phyloP scores from a whole-genome alignment of 1,284 basidiomycete species.

The Ganoderma lingzhi region DNA sequence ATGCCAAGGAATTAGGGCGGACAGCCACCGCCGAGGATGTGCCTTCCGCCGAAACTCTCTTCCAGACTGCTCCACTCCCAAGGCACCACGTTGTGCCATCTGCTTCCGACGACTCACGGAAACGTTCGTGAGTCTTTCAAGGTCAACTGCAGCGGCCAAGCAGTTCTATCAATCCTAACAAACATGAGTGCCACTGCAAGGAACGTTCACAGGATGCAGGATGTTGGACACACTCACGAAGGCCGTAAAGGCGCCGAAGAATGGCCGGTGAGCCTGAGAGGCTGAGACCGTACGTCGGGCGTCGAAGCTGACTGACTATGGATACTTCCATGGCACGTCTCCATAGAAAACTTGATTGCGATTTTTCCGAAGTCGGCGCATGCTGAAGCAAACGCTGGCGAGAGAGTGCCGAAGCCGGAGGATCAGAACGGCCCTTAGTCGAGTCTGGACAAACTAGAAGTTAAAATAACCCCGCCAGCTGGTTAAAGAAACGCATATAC shows the following conservation, averaged over 20 bases:
- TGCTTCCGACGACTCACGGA: no score
- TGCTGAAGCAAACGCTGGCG: no score
- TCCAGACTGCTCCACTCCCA: not conserved
- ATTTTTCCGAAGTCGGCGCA: no score
- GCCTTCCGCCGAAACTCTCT: not conserved
- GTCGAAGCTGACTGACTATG: not conserved
- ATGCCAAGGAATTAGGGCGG: constrained; percentile 11
- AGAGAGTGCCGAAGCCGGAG: no score
- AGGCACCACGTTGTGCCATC: not conserved
- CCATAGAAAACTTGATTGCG: not conserved
- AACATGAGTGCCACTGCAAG: not conserved
- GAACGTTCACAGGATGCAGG: not conserved
- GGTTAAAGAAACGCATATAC: no score
- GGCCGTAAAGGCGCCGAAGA: not conserved
- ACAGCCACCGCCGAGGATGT: constrained; percentile 15
- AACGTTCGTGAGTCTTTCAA: not conserved
- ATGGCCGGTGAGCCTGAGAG: not conserved
- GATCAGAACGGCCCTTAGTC: no score
- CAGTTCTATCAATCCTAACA: not conserved
- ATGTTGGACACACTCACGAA: not conserved
- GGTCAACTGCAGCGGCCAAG: not conserved
- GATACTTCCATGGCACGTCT: not conserved
- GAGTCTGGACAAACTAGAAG: no score
- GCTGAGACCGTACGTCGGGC: no score
- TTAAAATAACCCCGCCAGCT: no score